Conservation (phyloP, 306 rosid genomes). For the Purshia tridentata region DNA sequence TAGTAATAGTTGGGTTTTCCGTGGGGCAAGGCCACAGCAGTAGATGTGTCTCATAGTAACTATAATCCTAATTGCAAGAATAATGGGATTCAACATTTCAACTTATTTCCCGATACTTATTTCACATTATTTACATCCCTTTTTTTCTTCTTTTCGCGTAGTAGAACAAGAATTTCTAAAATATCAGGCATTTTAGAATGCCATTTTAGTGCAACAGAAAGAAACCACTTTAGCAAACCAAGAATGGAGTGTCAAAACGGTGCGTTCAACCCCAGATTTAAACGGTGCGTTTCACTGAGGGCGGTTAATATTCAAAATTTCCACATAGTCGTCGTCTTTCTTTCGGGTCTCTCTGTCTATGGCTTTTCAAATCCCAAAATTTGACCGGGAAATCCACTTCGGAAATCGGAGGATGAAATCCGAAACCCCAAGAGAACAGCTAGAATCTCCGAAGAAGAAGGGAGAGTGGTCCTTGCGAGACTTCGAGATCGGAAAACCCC, state of each 20-base stretch:
- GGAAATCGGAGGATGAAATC: conserved; percentile 22
- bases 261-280: no score
- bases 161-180: background rate
- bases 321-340: background rate
- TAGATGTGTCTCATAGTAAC: background rate
- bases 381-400: background rate
- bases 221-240: no score
- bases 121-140: no score
- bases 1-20: background rate
- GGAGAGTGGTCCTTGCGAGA: conserved; percentile 61
- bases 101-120: no score
- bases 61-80: no score
- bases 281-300: no score
- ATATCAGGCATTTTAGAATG: background rate
- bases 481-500: conserved; percentile 87
- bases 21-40: background rate
- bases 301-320: background rate
- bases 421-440: background rate
- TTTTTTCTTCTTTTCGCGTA: no score
- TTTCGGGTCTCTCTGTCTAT: background rate
- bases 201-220: no score
- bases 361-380: background rate
- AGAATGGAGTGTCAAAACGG: no score
- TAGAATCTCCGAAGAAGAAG: conserved; percentile 20
- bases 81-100: no score